These are phyloP conservation scores for Primulina huaijiensis DNA, from an alignment of 257 asterid species.

Conservation along the genomic window DNA sequence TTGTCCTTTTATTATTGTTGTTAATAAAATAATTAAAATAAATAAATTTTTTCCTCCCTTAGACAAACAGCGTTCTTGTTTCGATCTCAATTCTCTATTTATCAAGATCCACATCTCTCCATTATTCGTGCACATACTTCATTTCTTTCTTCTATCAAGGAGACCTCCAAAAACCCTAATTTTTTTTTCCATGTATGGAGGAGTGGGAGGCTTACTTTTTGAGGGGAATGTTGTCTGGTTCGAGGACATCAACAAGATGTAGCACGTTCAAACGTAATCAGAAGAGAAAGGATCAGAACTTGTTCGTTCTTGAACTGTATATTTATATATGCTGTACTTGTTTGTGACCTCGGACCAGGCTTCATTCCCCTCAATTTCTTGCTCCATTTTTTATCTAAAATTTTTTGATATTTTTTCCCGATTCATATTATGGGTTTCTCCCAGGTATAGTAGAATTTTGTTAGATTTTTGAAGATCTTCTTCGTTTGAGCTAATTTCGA, in stretches of 20 bases:
- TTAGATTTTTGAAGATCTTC: background rate
- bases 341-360: conserved; percentile 98
- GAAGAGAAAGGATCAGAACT: conserved; percentile 30
- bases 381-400: conserved; percentile 37
- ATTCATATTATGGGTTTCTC: no score
- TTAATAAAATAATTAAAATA: no score
- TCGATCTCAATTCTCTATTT: background rate
- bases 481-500: no score
- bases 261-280: background rate
- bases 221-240: conserved; percentile 99
- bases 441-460: background rate
- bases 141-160: no score
- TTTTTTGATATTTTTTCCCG: background rate
- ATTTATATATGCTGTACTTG: background rate
- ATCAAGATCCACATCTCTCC: no score
- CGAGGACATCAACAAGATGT: conserved; percentile 56
- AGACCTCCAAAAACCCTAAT: conserved; percentile 20
- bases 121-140: no score
- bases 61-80: no score
- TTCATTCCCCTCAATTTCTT: conserved; percentile 92
- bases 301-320: background rate
- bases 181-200: conserved; percentile 4
- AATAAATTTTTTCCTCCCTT: no score
- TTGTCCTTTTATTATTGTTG: background rate
- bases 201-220: conserved; percentile 45